Conservation (phyloP, 306 rosid species). For the Oemleria cerasiformis region DNA sequence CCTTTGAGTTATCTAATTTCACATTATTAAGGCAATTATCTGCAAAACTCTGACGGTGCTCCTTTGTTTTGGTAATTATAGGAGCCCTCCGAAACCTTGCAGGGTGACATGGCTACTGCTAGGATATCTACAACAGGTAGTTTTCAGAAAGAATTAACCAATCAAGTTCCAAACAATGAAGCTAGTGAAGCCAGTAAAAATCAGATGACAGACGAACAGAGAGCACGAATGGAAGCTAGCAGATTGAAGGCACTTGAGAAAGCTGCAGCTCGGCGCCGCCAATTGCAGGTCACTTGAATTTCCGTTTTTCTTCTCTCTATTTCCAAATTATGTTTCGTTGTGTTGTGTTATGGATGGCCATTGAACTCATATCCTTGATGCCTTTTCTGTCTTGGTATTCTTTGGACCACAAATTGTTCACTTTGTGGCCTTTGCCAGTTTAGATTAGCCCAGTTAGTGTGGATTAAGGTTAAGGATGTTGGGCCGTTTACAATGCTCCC, state of each 20-base stretch:
- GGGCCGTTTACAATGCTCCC: not conserved
- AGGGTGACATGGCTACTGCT: constrained; percentile 14
- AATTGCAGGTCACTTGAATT: constrained; percentile 33
- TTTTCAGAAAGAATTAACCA: constrained; percentile 20
- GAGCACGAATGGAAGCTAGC: constrained; percentile 78
- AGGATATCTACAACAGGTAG: not conserved
- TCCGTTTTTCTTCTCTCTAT: not conserved
- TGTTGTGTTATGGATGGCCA: not conserved
- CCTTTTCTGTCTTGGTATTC: not conserved
- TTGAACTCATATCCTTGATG: not conserved
- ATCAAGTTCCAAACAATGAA: constrained; percentile 36
- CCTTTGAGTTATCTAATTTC: no score
- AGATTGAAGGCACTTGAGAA: constrained; percentile 84
- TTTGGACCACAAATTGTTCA: not conserved
- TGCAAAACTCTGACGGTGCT: constrained; percentile 1
- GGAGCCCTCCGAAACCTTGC: constrained; percentile 43
- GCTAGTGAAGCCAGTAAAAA: constrained; percentile 25
- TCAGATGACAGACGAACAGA: constrained; percentile 71
- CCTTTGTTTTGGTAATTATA: constrained; percentile 29
- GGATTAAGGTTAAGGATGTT: not conserved
- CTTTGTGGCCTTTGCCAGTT: no score
- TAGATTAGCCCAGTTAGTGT: not conserved
- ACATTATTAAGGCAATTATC: not conserved
- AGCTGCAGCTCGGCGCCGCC: constrained; percentile 57
- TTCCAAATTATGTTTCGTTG: not conserved